Evolutionary conservation across 805 yeast genomes (phyloP), one percentile per base, ranked within the genome.

Genomic region (Kockiozyma suomiensis): DNA sequence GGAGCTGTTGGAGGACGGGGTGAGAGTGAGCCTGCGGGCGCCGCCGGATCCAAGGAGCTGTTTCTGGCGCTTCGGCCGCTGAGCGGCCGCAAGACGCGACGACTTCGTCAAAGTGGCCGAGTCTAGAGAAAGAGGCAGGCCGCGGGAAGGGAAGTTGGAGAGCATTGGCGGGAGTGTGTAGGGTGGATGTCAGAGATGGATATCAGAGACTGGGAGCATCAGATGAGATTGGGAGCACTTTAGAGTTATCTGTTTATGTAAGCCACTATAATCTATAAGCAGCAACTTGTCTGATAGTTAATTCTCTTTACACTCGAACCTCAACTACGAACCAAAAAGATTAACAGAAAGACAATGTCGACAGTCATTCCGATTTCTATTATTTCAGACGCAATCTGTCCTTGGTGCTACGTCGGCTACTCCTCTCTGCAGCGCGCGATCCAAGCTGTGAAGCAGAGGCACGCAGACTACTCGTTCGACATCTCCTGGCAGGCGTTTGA

Each of bases 391-490:
- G 61, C 53, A 17, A 47, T 61, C 33, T 61, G 64, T 33, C 64
- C 64, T 30, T 61, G 64, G 64, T 61, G 64, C 54, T 61, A 61
- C 42, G 54, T 61, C 13, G 64, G 64, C 41, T 42, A 51, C 38
- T 33, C 59, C 17, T 51, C 56, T 32, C 56, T 61, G 33, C 53
- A 50, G 28, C 52, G 50, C 25, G 64, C 64, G 33, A 61, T 61
- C 32, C 12, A 43, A 25, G 25, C 57, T 4, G 52, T 56, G 25
- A 35, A 33, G 35, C 40, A 38, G 40, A 38, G 43, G 4, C 52
- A 61, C 37, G 61, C 64, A 4, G 56, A 40, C 19, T 21, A 50
- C 40, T 35, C 25, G 12, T 61, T 61, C 25, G 26, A 21, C n/a
- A 17, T 61, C 21, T 32, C 33, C 1, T 61, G 64, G 64, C 58